These are phyloP conservation scores for Hymenoscyphus occultus DNA, from an alignment of 2,329 filamentous ascomycete genomes.

Conservation along the genomic window DNA sequence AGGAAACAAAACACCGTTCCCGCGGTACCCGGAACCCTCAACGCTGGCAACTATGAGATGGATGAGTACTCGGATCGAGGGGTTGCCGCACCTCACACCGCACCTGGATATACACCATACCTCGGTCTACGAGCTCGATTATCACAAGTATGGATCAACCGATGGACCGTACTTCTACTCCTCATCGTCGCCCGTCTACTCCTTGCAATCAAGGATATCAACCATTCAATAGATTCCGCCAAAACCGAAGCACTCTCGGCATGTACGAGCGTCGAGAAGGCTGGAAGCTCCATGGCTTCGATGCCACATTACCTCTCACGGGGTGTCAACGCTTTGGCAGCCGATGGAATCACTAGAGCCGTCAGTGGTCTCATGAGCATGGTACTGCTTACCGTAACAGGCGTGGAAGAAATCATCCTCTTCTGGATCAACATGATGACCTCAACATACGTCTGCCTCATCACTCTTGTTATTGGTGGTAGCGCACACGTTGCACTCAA, in stretches of 20 bases:
- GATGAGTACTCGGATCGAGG: constrained; percentile 26
- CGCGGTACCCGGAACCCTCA: constrained; percentile 39
- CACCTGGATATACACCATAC: constrained; percentile 79
- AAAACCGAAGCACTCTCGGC: constrained; percentile 80
- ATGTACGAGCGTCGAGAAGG: constrained; percentile 87
- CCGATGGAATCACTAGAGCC: constrained; percentile 74
- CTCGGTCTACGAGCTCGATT: constrained; percentile 84
- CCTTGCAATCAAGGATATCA: constrained; percentile 69
- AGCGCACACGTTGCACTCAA: constrained; percentile 68
- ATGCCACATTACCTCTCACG: constrained; percentile 94
- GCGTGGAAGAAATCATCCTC: constrained; percentile 80
- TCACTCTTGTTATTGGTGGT: constrained; percentile 77
- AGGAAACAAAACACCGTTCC: constrained; percentile 28
- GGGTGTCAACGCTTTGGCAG: constrained; percentile 84
- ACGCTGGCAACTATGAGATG: constrained; percentile 34
- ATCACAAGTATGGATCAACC: constrained; percentile 96
- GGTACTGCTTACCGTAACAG: constrained; percentile 75
- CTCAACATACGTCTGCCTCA: constrained; percentile 84
- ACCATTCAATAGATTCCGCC: constrained; percentile 72
- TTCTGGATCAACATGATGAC: constrained; percentile 93
- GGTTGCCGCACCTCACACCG: constrained; percentile 48
- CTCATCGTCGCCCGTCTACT: constrained; percentile 81
- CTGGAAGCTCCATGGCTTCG: constrained; percentile 93
- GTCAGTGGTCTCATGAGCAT: constrained; percentile 77
- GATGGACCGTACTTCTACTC: constrained; percentile 88